phyloP scores from a whole-genome alignment of 2,329 filamentous ascomycete species.

The Phialophora tarda region DNA sequence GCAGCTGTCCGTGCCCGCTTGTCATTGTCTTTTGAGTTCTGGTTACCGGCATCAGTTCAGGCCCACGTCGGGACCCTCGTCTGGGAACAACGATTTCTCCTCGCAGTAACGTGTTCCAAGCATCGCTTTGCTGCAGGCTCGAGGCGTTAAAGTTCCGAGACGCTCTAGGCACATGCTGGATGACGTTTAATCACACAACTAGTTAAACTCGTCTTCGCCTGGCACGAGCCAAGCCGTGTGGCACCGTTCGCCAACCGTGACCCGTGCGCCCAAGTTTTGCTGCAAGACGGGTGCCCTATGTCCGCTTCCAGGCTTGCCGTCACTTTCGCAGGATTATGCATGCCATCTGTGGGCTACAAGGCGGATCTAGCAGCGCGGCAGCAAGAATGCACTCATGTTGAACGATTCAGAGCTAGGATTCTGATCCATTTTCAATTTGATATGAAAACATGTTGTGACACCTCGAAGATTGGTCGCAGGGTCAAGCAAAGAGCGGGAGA shows the following conservation, averaged over 20 bases:
- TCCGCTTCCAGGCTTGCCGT: neutral
- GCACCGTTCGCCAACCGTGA: slow-evolving; percentile 23
- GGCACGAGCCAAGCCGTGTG: slow-evolving; percentile 15
- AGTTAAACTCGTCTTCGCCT: slow-evolving; percentile 3
- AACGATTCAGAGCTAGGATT: neutral
- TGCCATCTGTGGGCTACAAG: neutral
- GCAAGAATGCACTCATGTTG: neutral
- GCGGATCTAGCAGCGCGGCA: neutral
- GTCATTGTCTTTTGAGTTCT: slow-evolving; percentile 19
- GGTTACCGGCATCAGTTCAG: neutral
- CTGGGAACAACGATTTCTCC: slow-evolving; percentile 14
- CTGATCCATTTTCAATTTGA: neutral
- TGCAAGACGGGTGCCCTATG: neutral
- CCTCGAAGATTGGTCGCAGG: slow-evolving; percentile 7
- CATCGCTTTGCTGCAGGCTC: neutral
- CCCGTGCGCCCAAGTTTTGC: neutral
- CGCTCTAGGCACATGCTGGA: slow-evolving; percentile 23
- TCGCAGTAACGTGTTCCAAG: slow-evolving; percentile 1
- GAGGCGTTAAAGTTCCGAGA: slow-evolving; percentile 28
- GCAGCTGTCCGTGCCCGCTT: slow-evolving; percentile 19
- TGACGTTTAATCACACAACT: slow-evolving; percentile 27
- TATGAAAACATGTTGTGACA: slow-evolving; percentile 3
- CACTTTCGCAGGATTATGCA: neutral
- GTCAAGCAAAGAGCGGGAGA: neutral
- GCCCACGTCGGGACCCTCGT: neutral